Base-by-base conservation (phyloP, 768 basidiomycete species). In the Collybia sordida region DNA sequence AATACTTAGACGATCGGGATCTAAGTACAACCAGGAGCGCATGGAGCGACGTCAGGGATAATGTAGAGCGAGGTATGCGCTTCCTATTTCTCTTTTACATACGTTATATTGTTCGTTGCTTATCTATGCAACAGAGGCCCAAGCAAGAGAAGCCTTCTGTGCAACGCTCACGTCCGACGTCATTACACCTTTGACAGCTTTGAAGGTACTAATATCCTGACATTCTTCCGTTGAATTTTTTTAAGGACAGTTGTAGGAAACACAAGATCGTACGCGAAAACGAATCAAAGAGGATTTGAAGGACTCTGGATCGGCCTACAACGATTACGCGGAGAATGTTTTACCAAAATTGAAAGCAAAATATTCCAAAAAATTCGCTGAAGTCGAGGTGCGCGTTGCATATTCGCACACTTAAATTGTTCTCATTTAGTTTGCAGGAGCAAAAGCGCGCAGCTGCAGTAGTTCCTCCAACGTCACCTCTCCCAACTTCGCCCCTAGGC, bases 221-320 rank as follows among this genome's bases (percentile, higher is more conserved):
- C 4, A 17, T 25, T 46, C 47, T 51, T 31, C 27, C 23, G n/a
- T 38, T 24, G n/a, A 49, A 6, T 3, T 11, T 41, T 36, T 35
- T 34, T 11, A 38, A 40, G 34, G 11, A 14, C 49, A 23, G 48
- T 43, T 17, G 14, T 52, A 93, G 91, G 93, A 95, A 58, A 88
- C 86, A 9, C 93, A 96, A 72, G 90, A 92, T 47, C 82, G 94
- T 31, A 95, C 92, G n/a, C 79, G 90, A 41, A 90, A 91, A 63
- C 84, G 91, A 22, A 88, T 97, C 65, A 92, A 89, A 64, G 93
- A 96, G 61, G 93, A 95, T 63, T 67, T 95, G 48, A 93, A 92
- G 65, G 83, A 83, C 7, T 90, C 93, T 0, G 73, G 74, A n/a
- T 57, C 67, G 47, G 82, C 87, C 27, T 93, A 96, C 65, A 79